Evolutionary conservation across 352 stramenopile genomes (phyloP).

Genomic region (Phytopythium sindhum): DNA sequence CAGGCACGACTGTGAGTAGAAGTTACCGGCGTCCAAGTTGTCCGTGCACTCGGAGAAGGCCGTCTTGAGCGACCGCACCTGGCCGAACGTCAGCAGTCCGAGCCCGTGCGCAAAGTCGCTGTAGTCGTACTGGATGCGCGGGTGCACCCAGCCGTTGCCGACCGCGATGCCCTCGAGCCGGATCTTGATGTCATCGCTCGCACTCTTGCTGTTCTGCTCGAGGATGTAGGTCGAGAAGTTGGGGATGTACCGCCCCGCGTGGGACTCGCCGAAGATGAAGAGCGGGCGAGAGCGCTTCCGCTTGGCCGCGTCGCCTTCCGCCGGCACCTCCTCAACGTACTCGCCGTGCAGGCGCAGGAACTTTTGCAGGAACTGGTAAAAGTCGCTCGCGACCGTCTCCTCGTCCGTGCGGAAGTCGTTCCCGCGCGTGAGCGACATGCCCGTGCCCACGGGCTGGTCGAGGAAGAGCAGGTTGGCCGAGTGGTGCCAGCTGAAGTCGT

Average conservation of each 20-base stretch:
- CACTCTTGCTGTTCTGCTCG: constrained; percentile 63
- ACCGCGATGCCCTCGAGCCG: constrained; percentile 90
- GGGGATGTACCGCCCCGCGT: constrained; percentile 97
- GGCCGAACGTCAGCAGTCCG: constrained; percentile 86
- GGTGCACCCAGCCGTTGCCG: constrained; percentile 97
- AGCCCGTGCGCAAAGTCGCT: constrained; percentile 92
- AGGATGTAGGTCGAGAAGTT: constrained; percentile 94
- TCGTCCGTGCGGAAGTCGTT: constrained; percentile 58
- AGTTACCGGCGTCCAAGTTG: constrained; percentile 72
- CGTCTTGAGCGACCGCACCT: constrained; percentile 61
- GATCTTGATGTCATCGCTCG: constrained; percentile 34
- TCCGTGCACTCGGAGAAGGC: constrained; percentile 69
- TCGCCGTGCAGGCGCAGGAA: constrained; percentile 89
- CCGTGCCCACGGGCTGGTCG: constrained; percentile 77
- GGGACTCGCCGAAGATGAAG: constrained; percentile 96
- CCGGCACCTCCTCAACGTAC: constrained; percentile 37
- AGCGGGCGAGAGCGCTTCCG: constrained; percentile 64
- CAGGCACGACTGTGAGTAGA: constrained; percentile 80
- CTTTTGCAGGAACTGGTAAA: constrained; percentile 92
- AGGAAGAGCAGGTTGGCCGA: constrained; percentile 81
- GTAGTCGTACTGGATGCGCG: constrained; percentile 95
- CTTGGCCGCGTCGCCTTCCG: constrained; percentile 16
- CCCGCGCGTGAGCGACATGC: constrained; percentile 62
- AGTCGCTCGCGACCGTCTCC: constrained; percentile 62
- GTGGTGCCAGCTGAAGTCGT: constrained; percentile 75